Conservation (phyloP, 169 alveolate species). For the Plasmodium blacklocki region DNA sequence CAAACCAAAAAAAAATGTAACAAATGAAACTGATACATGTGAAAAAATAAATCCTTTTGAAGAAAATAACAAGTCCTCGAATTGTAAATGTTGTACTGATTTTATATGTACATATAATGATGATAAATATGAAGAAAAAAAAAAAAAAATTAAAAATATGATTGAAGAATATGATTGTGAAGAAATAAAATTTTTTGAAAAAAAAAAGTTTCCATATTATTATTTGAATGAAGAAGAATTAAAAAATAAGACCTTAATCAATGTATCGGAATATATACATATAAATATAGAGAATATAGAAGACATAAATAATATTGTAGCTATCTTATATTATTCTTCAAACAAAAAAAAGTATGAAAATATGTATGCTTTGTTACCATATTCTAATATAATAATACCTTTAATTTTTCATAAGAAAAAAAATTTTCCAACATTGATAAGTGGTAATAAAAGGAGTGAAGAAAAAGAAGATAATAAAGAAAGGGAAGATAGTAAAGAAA, state of each 20-base stretch:
- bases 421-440: not conserved
- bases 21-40: not conserved
- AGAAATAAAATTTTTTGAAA: constrained; percentile 27
- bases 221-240: not conserved
- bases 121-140: not conserved
- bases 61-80: too few relatives aligned
- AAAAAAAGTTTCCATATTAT: constrained; percentile 4
- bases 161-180: not conserved
- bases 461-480: not conserved
- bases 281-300: constrained; percentile 8
- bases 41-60: not conserved
- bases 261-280: not conserved
- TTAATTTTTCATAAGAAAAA: constrained; percentile 13
- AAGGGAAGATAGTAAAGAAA: not conserved
- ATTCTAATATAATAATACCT: constrained; percentile 16
- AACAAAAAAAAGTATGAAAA: constrained; percentile 24
- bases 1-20: not conserved
- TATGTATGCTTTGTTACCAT: constrained; percentile 34
- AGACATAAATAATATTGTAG: constrained; percentile 12
- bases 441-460: not conserved
- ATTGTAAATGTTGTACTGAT: too few relatives aligned
- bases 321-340: constrained; percentile 19
- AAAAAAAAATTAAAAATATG: not conserved
- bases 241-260: not conserved
- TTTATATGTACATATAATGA: too few relatives aligned